A percentile compares a stretch with the other conserved stretches of the same genome.
These are phyloP conservation scores for Penicillium argentinense DNA, from an alignment of 495 filamentous ascomycete species.

Conservation along the genomic window DNA sequence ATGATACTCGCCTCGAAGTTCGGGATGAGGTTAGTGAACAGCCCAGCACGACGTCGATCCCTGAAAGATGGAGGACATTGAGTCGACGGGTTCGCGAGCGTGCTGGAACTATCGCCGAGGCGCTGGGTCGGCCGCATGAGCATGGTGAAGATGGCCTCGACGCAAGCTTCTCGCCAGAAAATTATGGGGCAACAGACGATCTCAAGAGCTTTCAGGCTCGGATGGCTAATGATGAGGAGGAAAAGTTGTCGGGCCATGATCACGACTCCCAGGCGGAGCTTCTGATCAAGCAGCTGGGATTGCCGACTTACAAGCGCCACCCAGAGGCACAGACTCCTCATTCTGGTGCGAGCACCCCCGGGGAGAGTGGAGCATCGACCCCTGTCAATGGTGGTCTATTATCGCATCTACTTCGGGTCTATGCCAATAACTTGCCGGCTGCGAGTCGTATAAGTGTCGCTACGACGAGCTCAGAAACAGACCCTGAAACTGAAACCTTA, in stretches of 20 bases:
- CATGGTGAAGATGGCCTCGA: conserved; percentile 28
- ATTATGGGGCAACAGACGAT: conserved; percentile 32
- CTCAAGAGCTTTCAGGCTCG: conserved; percentile 20
- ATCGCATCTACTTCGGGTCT: conserved; percentile 28
- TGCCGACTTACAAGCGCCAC: conserved; percentile 5
- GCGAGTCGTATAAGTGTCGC: conserved; percentile 27
- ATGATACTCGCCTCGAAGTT: conserved; percentile 4
- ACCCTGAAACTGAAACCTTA: conserved; percentile 23
- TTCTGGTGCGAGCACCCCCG: conserved; percentile 22
- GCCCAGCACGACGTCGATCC: conserved; percentile 9
- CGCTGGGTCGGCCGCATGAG: conserved; percentile 27
- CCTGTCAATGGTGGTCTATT: conserved; percentile 27
- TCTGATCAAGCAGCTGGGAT: conserved; percentile 24
- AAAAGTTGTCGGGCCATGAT: conserved; percentile 5
- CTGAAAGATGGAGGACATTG: conserved; percentile 23
- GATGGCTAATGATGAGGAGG: conserved; percentile 19
- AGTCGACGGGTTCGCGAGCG: conserved; percentile 22
- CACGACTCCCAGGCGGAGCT: conserved; percentile 26
- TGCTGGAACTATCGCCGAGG: conserved; percentile 22
- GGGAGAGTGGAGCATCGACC: conserved; percentile 13
- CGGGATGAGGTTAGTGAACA: conserved; percentile 12
- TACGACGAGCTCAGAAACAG: conserved; percentile 15
- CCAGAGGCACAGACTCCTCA: conserved; percentile 10
- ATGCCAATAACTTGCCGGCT: conserved; percentile 24
- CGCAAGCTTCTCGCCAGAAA: conserved; percentile 23